Evolutionary conservation across 2,329 filamentous ascomycete genomes (phyloP).

Genomic region (Aplosporella prunicola): DNA sequence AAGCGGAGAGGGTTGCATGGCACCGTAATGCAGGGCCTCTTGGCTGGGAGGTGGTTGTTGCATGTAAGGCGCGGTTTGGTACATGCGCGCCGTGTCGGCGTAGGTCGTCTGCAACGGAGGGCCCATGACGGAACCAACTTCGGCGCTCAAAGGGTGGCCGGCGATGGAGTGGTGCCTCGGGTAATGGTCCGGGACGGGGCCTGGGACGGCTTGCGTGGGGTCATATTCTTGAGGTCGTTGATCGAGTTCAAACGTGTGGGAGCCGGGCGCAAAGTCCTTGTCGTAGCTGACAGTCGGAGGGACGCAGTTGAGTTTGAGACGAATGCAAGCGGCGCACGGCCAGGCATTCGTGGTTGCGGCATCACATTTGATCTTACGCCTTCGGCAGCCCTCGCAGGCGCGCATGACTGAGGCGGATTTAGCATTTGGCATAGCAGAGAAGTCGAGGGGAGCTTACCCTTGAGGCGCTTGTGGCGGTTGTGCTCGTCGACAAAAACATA

Average conservation of each 20-base stretch:
- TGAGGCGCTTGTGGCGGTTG: slow-evolving; percentile 92
- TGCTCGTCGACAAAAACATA: slow-evolving; percentile 99
- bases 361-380: slow-evolving; percentile 97
- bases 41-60: slow-evolving; percentile 19
- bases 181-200: slow-evolving; percentile 33
- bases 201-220: slow-evolving; percentile 18
- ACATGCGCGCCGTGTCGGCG: slow-evolving; percentile 22
- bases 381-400: slow-evolving; percentile 88
- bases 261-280: slow-evolving; percentile 39
- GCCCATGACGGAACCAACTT: slow-evolving; percentile 3
- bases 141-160: slow-evolving; percentile 14
- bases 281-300: slow-evolving; percentile 76
- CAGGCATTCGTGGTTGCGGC: slow-evolving; percentile 94
- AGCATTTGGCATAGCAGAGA: slow-evolving; percentile 9
- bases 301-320: slow-evolving; percentile 86
- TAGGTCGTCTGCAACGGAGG: slow-evolving; percentile 17
- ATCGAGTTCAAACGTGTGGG: slow-evolving; percentile 33
- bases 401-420: slow-evolving; percentile 63
- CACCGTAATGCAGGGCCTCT: slow-evolving; percentile 27
- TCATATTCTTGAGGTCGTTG: slow-evolving; percentile 29
- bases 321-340: slow-evolving; percentile 90
- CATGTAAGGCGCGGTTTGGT: slow-evolving; percentile 26
- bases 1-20: slow-evolving; percentile 25
- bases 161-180: slow-evolving; percentile 23
- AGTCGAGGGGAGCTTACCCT: slow-evolving; percentile 69